phyloP scores from a whole-genome alignment of 495 filamentous ascomycete species.

The Hypoxylon crocopeplum region DNA sequence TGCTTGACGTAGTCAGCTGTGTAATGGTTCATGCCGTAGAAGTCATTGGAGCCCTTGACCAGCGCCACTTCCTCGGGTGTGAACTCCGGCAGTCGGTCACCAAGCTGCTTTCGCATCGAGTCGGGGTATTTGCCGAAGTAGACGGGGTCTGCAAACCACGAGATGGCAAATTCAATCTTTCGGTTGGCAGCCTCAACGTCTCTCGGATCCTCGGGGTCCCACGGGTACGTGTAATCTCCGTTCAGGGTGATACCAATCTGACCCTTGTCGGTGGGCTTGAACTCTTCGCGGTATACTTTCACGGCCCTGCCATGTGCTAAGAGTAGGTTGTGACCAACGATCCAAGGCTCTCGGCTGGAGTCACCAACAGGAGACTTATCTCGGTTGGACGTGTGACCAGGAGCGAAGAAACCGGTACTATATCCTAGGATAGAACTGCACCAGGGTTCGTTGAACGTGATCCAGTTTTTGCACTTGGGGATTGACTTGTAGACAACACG shows the following conservation, averaged over 20 bases:
- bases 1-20: conserved; percentile 83
- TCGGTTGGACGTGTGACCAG: conserved; percentile 65
- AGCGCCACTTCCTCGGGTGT: conserved; percentile 69
- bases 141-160: conserved; percentile 77
- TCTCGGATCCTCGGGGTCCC: conserved; percentile 60
- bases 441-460: conserved; percentile 72
- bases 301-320: conserved; percentile 66
- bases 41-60: conserved; percentile 78
- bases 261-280: conserved; percentile 64
- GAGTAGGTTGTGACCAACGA: conserved; percentile 66
- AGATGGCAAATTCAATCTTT: conserved; percentile 70
- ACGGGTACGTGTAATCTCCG: conserved; percentile 65
- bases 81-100: conserved; percentile 70
- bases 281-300: conserved; percentile 72
- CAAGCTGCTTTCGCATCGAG: conserved; percentile 76
- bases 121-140: conserved; percentile 79
- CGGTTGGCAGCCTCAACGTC: conserved; percentile 67
- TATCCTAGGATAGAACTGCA: conserved; percentile 67
- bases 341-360: conserved; percentile 64
- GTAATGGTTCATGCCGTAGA: conserved; percentile 88
- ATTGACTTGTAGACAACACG: conserved; percentile 63
- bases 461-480: conserved; percentile 68
- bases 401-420: conserved; percentile 65
- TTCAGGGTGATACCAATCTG: conserved; percentile 70
- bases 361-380: conserved; percentile 61